These are phyloP conservation scores for Nakazawaea laoshanensis DNA, from an alignment of 805 yeast genomes.

Conservation along the genomic window DNA sequence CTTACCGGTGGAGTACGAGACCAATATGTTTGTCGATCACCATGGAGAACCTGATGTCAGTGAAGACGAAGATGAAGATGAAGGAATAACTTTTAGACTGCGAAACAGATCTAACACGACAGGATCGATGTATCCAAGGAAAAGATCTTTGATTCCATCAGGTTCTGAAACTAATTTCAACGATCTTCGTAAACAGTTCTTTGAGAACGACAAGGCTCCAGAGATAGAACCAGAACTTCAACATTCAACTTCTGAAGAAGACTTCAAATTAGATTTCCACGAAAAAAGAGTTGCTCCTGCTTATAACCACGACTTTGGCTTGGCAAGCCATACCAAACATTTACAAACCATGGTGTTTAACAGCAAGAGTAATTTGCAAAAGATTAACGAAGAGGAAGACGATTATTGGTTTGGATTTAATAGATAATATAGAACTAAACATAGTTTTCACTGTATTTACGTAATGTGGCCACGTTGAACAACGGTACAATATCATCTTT, in stretches of 20 bases:
- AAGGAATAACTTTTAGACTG: conserved; percentile 7
- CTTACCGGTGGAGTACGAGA: conserved; percentile 7
- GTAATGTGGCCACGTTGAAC: conserved; percentile 41
- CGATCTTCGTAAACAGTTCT: conserved; percentile 1
- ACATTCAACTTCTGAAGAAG: too few species aligned
- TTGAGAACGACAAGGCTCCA: conserved; percentile 1
- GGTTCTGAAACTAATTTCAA: conserved; percentile 6
- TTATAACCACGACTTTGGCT: too few species aligned
- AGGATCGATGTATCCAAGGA: conserved; percentile 4
- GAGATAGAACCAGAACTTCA: background rate
- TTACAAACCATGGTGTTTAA: conserved; percentile 2
- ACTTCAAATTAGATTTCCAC: too few species aligned
- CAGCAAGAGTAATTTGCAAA: conserved; percentile 3
- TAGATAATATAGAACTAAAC: conserved; percentile 4
- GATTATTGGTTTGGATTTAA: conserved; percentile 11
- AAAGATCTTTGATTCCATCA: background rate
- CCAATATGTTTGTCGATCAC: conserved; percentile 7
- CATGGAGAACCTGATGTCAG: conserved; percentile 1
- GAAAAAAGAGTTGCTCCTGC: too few species aligned
- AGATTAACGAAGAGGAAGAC: conserved; percentile 8
- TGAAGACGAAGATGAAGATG: conserved; percentile 5
- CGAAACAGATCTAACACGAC: conserved; percentile 10
- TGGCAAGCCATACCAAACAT: background rate
- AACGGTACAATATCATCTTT: conserved; percentile 40
- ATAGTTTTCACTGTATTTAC: conserved; percentile 49